Evolutionary conservation across 768 basidiomycete species (phyloP).

Genomic region (Russula earlei): DNA sequence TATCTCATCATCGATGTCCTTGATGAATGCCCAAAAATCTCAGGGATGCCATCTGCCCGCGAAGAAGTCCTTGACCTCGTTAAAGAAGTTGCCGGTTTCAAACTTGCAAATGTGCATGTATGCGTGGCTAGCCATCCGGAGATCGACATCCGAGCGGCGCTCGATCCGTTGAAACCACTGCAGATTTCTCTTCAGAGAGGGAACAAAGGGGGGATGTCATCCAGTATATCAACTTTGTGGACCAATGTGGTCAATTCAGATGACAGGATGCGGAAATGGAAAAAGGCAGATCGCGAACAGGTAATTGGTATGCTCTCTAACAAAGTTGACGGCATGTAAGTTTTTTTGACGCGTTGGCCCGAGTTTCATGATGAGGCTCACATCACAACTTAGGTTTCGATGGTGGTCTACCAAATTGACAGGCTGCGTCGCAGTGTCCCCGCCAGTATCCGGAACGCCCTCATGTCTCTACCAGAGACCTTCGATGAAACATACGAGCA

Average conservation of each 20-base stretch:
- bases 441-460: neutral
- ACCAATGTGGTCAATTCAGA: neutral
- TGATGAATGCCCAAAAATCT: neutral
- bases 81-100: neutral
- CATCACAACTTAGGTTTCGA: neutral
- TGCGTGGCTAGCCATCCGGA: neutral
- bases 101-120: neutral
- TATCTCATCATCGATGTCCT: neutral
- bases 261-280: neutral
- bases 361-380: neutral
- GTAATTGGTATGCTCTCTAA: neutral
- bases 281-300: neutral
- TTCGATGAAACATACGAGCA: slow-evolving; percentile 1
- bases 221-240: neutral
- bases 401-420: slow-evolving; percentile 4
- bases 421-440: neutral
- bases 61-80: neutral
- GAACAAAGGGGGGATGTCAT: neutral
- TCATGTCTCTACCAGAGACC: neutral
- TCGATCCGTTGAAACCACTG: neutral
- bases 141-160: neutral
- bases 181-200: neutral
- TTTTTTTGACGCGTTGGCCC: too few relatives aligned
- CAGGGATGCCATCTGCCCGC: neutral
- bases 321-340: slow-evolving; percentile 10